These are phyloP conservation scores for Urtica urens DNA, from an alignment of 306 rosid genomes.

Conservation along the genomic window DNA sequence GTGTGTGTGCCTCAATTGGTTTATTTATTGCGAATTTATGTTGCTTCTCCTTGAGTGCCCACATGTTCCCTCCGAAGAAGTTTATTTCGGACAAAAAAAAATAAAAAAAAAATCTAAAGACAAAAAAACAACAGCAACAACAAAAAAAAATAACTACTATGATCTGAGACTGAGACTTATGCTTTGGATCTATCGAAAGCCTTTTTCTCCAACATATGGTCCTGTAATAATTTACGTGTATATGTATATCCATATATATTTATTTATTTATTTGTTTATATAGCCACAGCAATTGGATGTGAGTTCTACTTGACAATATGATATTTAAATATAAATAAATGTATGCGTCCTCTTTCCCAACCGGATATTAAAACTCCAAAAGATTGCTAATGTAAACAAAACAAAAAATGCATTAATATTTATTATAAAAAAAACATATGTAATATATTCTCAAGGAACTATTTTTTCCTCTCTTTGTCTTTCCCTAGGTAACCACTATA, in stretches of 20 bases:
- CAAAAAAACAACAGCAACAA: background rate
- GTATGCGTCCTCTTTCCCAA: constrained; percentile 14
- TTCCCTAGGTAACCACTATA: background rate
- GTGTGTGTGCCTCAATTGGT: constrained; percentile 25
- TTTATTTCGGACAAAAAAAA: constrained; percentile 13
- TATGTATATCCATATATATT: too few relatives aligned
- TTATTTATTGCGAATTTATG: constrained; percentile 4
- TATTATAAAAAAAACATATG: background rate
- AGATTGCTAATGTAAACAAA: too few relatives aligned
- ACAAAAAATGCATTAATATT: background rate
- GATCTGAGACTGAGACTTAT: constrained; percentile 16
- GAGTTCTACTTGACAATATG: constrained; percentile 5
- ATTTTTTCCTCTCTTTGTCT: background rate
- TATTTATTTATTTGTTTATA: too few relatives aligned
- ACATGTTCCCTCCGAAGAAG: constrained; percentile 38
- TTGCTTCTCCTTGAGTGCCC: constrained; percentile 34
- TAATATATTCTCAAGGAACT: background rate
- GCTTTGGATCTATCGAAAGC: constrained; percentile 22
- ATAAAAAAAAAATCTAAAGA: constrained; percentile 5
- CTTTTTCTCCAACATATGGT: constrained; percentile 20
- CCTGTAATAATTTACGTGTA: too few relatives aligned
- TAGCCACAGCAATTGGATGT: constrained; percentile 18
- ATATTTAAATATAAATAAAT: too few relatives aligned
- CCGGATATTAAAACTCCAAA: constrained; percentile 1
- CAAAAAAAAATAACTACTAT: background rate